These are phyloP conservation scores for Leishmania lainsoni DNA, from an alignment of 208 protist genomes.

Conservation along the genomic window DNA sequence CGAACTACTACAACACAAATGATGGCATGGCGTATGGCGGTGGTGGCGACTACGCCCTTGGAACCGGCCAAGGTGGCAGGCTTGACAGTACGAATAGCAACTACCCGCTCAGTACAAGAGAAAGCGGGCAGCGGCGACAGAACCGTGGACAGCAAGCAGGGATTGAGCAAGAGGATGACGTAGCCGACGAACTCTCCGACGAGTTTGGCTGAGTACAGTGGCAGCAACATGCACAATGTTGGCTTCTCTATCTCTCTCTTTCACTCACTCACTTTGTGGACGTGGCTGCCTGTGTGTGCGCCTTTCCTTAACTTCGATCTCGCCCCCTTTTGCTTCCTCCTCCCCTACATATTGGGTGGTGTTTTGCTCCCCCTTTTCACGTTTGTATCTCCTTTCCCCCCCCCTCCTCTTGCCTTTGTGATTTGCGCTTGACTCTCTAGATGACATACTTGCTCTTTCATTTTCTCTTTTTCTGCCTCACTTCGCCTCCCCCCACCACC, in stretches of 20 bases:
- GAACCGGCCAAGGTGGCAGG: constrained; percentile 7
- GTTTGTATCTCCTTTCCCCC: constrained; percentile 1
- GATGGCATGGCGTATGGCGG: constrained; percentile 23
- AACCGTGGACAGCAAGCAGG: constrained; percentile 21
- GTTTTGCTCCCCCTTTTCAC: constrained; percentile 2
- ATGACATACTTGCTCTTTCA: background rate
- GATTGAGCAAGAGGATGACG: constrained; percentile 35
- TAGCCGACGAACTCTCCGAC: constrained; percentile 41
- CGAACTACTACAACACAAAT: constrained; percentile 25
- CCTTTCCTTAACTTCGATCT: background rate
- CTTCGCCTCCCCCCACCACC: no score
- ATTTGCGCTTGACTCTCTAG: background rate
- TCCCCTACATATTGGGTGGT: background rate
- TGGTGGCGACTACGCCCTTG: constrained; percentile 4
- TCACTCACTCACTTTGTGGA: background rate
- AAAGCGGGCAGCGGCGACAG: constrained; percentile 13
- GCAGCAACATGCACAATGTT: background rate
- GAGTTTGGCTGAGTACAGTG: constrained; percentile 14
- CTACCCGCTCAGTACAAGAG: constrained; percentile 16
- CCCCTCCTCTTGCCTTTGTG: background rate
- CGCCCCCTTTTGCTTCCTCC: background rate
- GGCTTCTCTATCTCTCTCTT: background rate
- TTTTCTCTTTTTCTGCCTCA: constrained; percentile 1
- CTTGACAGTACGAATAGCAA: constrained; percentile 4
- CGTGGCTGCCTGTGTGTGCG: background rate